Conservation (phyloP, 495 filamentous ascomycete species). For the Oidiodendron maius region DNA sequence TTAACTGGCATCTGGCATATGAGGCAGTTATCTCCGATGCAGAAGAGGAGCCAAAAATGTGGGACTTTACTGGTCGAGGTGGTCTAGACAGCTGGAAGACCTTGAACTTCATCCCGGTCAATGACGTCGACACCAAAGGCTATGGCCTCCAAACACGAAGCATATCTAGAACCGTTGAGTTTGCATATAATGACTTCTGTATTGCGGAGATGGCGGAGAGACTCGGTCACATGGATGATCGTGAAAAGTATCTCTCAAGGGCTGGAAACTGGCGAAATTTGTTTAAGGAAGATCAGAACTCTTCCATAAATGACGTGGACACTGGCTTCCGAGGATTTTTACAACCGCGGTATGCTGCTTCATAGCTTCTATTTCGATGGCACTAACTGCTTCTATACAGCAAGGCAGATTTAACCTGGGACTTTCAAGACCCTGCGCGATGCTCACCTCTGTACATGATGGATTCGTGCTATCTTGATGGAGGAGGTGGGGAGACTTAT, state of each 20-base stretch:
- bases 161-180: constrained; percentile 67
- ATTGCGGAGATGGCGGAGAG: constrained; percentile 56
- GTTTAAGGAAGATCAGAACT: constrained; percentile 56
- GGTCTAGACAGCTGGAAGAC: constrained; percentile 61
- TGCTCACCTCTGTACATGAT: constrained; percentile 2
- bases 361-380: constrained; percentile 55
- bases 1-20: constrained; percentile 68
- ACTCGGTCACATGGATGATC: constrained; percentile 44
- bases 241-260: constrained; percentile 52
- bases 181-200: constrained; percentile 71
- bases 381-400: constrained; percentile 61
- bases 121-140: constrained; percentile 59
- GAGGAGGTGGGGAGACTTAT: constrained; percentile 58
- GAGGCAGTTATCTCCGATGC: constrained; percentile 68
- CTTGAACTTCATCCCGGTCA: constrained; percentile 58
- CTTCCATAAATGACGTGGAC: constrained; percentile 49
- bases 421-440: constrained; percentile 42
- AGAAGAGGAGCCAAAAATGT: constrained; percentile 62
- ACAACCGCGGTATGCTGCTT: constrained; percentile 57
- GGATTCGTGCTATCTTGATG: constrained; percentile 47
- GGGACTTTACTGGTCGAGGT: constrained; percentile 62
- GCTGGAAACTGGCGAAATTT: constrained; percentile 62
- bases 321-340: constrained; percentile 63
- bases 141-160: constrained; percentile 62
- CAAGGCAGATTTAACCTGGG: constrained; percentile 33